These are phyloP conservation scores for Calonectria ilicicola DNA, from an alignment of 2,329 filamentous ascomycete species.

Conservation along the genomic window DNA sequence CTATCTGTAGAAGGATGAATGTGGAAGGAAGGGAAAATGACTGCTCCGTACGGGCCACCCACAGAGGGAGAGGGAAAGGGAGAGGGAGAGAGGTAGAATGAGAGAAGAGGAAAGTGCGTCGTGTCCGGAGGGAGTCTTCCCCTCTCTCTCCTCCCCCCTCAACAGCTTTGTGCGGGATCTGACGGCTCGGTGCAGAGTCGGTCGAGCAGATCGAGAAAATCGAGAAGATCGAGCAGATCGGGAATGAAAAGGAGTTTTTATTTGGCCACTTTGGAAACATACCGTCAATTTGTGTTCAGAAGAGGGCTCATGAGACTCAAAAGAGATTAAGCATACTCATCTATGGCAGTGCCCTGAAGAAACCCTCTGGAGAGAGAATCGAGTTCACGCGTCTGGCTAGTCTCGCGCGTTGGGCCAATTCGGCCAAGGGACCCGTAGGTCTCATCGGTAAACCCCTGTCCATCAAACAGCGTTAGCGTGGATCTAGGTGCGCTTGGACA, in stretches of 20 bases:
- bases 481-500: conserved; percentile 17
- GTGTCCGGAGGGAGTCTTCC: background rate
- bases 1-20: conserved; percentile 3
- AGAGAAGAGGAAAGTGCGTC: background rate
- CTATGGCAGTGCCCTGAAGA: conserved; percentile 17
- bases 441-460: conserved; percentile 22
- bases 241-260: background rate
- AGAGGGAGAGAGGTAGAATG: background rate
- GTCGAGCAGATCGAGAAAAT: background rate
- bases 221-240: background rate
- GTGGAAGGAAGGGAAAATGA: background rate
- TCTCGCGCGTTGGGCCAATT: background rate
- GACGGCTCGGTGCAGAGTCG: background rate
- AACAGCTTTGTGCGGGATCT: background rate
- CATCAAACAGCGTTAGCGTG: conserved; percentile 29
- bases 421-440: background rate
- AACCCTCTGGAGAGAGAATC: background rate
- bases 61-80: background rate
- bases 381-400: background rate
- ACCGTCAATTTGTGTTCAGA: background rate
- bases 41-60: background rate
- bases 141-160: background rate
- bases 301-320: background rate
- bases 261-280: background rate
- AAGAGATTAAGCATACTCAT: conserved; percentile 19